These are phyloP conservation scores for Colletotrichum euphorbiae DNA, from an alignment of 2,329 filamentous ascomycete species.

Conservation along the genomic window DNA sequence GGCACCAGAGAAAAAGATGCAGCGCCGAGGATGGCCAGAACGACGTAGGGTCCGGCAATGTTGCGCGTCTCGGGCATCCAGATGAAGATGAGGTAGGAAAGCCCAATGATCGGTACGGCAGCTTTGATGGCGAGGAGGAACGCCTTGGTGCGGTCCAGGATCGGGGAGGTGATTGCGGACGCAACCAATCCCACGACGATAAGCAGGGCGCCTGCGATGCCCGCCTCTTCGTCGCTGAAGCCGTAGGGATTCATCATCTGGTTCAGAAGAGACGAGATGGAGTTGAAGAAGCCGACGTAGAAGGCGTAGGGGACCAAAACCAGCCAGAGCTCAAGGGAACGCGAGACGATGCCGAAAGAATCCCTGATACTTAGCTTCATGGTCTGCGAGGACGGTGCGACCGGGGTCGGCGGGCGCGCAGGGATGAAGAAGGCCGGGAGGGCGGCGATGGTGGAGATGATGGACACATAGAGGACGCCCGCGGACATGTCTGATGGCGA, in stretches of 20 bases:
- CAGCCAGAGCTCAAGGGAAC: conserved; percentile 81
- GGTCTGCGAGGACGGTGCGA: conserved; percentile 73
- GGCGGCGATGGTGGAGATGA: conserved; percentile 76
- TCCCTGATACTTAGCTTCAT: conserved; percentile 64
- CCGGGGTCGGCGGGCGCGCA: conserved; percentile 79
- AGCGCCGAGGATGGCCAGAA: conserved; percentile 82
- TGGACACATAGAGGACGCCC: conserved; percentile 86
- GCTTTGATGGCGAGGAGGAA: conserved; percentile 80
- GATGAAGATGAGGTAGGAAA: conserved; percentile 81
- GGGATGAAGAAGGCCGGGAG: conserved; percentile 88
- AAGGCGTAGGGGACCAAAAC: conserved; percentile 83
- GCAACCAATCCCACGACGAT: conserved; percentile 88
- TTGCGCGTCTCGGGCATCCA: conserved; percentile 73
- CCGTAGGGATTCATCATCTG: conserved; percentile 90
- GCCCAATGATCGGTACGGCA: conserved; percentile 78
- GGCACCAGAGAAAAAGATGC: conserved; percentile 84
- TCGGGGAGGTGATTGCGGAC: conserved; percentile 80
- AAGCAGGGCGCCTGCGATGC: conserved; percentile 88
- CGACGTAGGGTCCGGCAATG: conserved; percentile 77
- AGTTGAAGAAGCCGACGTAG: conserved; percentile 96
- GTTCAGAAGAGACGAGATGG: conserved; percentile 86
- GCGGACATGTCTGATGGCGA: conserved; percentile 74
- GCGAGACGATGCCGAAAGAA: conserved; percentile 65
- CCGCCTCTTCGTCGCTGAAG: conserved; percentile 85
- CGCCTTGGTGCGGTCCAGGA: conserved; percentile 86